A percentile compares a stretch with the other conserved stretches of the same genome.
phyloP scores from a whole-genome alignment of 371 early-diverging fungal species.

The Haplosporangium sp. region DNA sequence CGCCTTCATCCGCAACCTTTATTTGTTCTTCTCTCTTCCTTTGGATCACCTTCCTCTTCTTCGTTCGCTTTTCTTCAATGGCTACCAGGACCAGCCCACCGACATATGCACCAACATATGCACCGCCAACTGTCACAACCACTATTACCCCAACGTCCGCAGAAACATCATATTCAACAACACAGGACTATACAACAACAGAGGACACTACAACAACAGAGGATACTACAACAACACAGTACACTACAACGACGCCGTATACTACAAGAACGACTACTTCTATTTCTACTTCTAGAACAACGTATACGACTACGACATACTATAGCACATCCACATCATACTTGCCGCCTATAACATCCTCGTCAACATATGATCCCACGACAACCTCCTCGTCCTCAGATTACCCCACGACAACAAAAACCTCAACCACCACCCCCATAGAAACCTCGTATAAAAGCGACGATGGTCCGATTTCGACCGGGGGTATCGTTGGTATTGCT shows the following conservation, averaged over 20 bases:
- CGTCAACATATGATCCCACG: no score
- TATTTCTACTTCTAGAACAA: no score
- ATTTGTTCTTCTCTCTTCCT: no score
- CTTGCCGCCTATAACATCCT: no score
- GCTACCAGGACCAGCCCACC: no score
- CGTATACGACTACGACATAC: no score
- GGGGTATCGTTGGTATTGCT: constrained; percentile 1
- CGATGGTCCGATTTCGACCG: not conserved
- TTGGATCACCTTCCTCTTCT: no score
- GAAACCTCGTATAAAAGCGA: not conserved
- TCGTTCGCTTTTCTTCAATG: no score
- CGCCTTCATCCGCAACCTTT: no score
- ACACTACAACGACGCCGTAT: no score
- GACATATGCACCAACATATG: not conserved
- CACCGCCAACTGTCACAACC: not conserved
- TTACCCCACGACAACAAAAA: not conserved
- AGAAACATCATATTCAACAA: not conserved
- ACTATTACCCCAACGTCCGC: not conserved
- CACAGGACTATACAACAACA: not conserved
- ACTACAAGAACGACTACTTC: no score
- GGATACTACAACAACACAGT: not conserved
- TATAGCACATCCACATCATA: no score
- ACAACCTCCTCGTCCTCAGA: not conserved
- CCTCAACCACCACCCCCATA: not conserved
- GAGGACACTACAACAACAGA: not conserved